Evolutionary conservation across 176 grass and related monocot genomes (phyloP).

Genomic region (Raddia guianensis): DNA sequence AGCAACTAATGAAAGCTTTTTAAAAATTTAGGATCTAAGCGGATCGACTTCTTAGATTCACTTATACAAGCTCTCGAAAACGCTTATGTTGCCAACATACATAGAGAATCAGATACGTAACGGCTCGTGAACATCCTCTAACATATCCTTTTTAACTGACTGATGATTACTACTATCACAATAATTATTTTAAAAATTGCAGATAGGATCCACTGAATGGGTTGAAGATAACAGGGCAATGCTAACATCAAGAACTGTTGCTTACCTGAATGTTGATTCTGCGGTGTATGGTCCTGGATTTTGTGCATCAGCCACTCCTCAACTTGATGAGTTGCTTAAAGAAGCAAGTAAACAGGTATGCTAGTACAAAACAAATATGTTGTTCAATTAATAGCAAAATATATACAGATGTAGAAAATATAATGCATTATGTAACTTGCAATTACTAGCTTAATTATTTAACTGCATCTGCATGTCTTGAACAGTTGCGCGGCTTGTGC

Average conservation of each 20-base stretch:
- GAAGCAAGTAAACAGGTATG: constrained; percentile 76
- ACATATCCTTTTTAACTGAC: too few species aligned
- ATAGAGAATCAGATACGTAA: too few species aligned
- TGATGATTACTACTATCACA: too few species aligned
- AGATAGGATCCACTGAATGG: constrained; percentile 96
- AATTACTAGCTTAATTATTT: not conserved
- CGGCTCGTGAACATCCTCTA: too few species aligned
- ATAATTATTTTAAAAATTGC: not conserved
- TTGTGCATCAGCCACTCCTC: constrained; percentile 72
- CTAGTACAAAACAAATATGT: constrained; percentile 17
- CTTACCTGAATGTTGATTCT: constrained; percentile 82
- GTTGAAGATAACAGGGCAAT: constrained; percentile 85
- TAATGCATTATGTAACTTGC: not conserved
- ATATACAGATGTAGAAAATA: not conserved
- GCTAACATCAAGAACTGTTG: constrained; percentile 69
- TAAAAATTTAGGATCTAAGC: too few species aligned
- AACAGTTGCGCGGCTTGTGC: not conserved
- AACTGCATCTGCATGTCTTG: too few species aligned
- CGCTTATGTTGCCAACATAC: too few species aligned
- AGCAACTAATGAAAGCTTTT: too few species aligned
- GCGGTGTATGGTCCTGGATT: constrained; percentile 55
- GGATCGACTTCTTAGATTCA: too few species aligned
- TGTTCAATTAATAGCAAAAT: constrained; percentile 20
- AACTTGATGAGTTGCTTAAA: constrained; percentile 78
- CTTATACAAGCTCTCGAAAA: too few species aligned